phyloP scores from a whole-genome alignment of 176 grass and related monocot species.

The maize (Zea mays) region Zm-B73-REFERENCE-NAM-5.0 NC_050101.1:150928501-150929000 shows the following conservation, averaged over 20 bases:
- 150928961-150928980: not conserved
- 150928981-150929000: not conserved
- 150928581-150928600: not conserved
- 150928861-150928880: conserved; percentile 6
- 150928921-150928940: conserved; percentile 17
- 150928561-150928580: conserved; percentile 8
- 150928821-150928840: conserved; percentile 5
- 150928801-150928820: not conserved
- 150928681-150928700: conserved; percentile 2
- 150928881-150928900: conserved; percentile 17
- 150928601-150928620: conserved; percentile 6
- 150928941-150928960: not conserved
- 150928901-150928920: conserved; percentile 7
- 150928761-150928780: not conserved
- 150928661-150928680: not conserved
- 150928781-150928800: not conserved
- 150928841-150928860: not conserved
- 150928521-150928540: not conserved
- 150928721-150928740: not conserved
- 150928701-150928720: not conserved
- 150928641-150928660: not conserved
- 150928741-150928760: not conserved
- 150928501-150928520: not conserved
- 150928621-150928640: not conserved
- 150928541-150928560: not conserved